phyloP scores from a whole-genome alignment of 305 asterid species.

The Fraxinus baroniana region DNA sequence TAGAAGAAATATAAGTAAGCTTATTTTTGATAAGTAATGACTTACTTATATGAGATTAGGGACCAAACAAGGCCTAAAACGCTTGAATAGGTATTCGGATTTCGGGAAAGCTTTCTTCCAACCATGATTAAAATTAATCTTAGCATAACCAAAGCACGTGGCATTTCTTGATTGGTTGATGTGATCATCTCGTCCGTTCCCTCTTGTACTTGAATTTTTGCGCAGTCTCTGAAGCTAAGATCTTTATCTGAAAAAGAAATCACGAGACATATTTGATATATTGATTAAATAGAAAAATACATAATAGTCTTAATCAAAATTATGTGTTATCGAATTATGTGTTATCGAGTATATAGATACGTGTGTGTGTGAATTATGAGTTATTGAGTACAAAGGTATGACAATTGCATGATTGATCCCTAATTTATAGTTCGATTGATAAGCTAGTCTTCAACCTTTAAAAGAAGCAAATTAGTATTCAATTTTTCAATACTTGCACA shows the following conservation, averaged over 20 bases:
- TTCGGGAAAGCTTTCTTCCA: conserved; percentile 69
- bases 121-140: conserved; percentile 52
- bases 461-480: background rate
- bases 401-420: background rate
- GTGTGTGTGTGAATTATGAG: background rate
- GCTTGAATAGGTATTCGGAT: conserved; percentile 77
- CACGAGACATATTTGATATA: background rate
- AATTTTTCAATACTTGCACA: background rate
- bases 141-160: conserved; percentile 57
- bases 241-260: conserved; percentile 45
- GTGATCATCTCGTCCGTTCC: conserved; percentile 20
- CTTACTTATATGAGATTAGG: conserved; percentile 62
- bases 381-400: background rate
- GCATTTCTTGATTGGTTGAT: conserved; percentile 50
- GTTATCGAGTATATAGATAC: background rate
- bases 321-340: background rate
- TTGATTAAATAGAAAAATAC: background rate
- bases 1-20: background rate
- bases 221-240: conserved; percentile 66
- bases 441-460: background rate
- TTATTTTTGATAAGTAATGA: background rate
- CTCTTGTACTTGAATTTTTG: conserved; percentile 35
- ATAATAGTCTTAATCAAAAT: background rate
- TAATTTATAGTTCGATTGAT: background rate
- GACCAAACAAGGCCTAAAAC: conserved; percentile 68